Evolutionary conservation across 768 basidiomycete species (phyloP).

Genomic region (Epithele typhae): DNA sequence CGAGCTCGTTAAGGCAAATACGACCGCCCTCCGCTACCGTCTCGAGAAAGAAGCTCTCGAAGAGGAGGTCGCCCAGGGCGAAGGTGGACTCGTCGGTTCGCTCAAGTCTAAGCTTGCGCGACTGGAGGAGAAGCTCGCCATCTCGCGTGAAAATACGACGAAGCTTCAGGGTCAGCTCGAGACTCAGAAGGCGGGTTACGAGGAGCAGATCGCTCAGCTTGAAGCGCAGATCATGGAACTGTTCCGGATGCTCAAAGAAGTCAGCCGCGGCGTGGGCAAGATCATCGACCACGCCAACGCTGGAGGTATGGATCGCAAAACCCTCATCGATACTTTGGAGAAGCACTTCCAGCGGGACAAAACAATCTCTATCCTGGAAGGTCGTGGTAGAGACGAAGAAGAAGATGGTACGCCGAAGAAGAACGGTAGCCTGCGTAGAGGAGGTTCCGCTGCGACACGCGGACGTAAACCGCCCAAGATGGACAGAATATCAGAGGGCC

Average conservation of each 20-base stretch:
- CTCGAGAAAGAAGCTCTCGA: conserved; percentile 82
- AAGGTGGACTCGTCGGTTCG: conserved; percentile 79
- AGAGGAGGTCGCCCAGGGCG: conserved; percentile 75
- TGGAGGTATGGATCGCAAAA: conserved; percentile 70
- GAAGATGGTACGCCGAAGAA: conserved; percentile 56
- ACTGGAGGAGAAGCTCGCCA: conserved; percentile 71
- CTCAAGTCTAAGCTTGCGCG: conserved; percentile 68
- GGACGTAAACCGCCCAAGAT: conserved; percentile 28
- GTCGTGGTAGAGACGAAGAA: conserved; percentile 44
- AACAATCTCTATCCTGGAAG: conserved; percentile 85
- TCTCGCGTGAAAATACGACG: conserved; percentile 75
- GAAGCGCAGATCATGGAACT: conserved; percentile 92
- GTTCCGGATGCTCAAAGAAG: conserved; percentile 89
- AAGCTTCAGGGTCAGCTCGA: conserved; percentile 75
- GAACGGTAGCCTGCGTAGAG: conserved; percentile 41
- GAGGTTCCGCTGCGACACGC: conserved; percentile 28
- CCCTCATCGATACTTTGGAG: conserved; percentile 75
- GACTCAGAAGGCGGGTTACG: conserved; percentile 72
- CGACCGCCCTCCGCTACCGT: conserved; percentile 58
- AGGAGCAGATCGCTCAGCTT: conserved; percentile 82
- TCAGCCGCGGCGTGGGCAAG: conserved; percentile 70
- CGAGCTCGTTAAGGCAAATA: conserved; percentile 68
- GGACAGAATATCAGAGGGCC: conserved; percentile 34
- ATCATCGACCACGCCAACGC: conserved; percentile 54
- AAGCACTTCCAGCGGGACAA: conserved; percentile 78